A percentile compares a stretch with the other conserved stretches of the same genome.
Conservation (phyloP, 2,329 filamentous ascomycete species). For the Onygena corvina region DNA sequence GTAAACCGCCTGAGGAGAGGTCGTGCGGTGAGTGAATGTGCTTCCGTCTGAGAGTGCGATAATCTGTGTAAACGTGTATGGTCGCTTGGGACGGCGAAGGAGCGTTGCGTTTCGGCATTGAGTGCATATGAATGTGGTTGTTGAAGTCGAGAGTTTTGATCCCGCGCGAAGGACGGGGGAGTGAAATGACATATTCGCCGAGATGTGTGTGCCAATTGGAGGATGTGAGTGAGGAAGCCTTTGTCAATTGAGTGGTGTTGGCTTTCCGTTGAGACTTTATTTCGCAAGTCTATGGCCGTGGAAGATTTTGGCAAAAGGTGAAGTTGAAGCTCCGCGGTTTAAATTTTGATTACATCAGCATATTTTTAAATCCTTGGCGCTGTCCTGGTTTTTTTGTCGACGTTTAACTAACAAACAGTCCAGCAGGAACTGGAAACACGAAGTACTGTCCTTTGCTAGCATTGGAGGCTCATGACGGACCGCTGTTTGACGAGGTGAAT, state of each 20-base stretch:
- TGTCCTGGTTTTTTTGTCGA: neutral
- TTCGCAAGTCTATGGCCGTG: neutral
- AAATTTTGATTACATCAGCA: conserved; percentile 3
- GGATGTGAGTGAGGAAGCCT: neutral
- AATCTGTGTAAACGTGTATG: conserved; percentile 96
- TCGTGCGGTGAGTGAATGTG: conserved; percentile 50
- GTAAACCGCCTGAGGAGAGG: conserved; percentile 45
- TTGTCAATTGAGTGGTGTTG: neutral
- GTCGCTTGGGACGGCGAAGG: conserved; percentile 73
- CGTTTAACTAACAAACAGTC: neutral
- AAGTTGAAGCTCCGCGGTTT: neutral
- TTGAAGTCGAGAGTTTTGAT: conserved; percentile 11
- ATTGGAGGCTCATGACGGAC: neutral
- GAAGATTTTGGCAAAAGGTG: neutral
- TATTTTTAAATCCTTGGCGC: neutral
- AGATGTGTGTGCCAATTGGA: neutral
- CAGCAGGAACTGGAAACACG: neutral
- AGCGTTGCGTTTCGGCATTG: conserved; percentile 75
- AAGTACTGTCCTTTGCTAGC: neutral
- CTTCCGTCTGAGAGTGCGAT: conserved; percentile 84
- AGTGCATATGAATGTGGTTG: conserved; percentile 34
- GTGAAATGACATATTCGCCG: conserved; percentile 26
- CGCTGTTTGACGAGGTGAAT: neutral
- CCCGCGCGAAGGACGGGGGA: conserved; percentile 26
- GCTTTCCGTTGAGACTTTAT: neutral